Evolutionary conservation across 2,329 filamentous ascomycete species (phyloP), one percentile per base, ranked within the genome.

Genomic region (Spiromastix sp.): DNA sequence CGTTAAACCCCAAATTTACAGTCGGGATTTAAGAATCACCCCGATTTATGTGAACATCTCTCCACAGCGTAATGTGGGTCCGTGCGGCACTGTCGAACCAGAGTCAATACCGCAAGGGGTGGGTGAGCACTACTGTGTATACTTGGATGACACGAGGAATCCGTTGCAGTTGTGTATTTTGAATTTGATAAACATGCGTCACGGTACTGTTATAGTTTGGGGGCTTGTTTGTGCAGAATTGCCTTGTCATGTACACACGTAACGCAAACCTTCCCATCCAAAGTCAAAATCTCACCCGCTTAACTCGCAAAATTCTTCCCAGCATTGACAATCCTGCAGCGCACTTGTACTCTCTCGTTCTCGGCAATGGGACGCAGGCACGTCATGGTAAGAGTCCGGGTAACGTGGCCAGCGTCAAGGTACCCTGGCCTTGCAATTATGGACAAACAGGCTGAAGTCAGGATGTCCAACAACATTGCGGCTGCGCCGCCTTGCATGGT

Each of bases 401-500:
- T 76, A 18, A n/a, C n/a, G n/a, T n/a, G n/a, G n/a, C n/a, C n/a
- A 84, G 77, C 20, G 79, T 79, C 27, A 59, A 61, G 38, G 66
- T 58, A 71, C 79, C 81, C 52, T 68, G 74, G 4, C 75, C 79
- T 0, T 71, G 69, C 67, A 34, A 79, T 55, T 24, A 78, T 64
- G 7, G 68, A 56, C 9, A 84, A 54, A 3, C 74, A 65, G 16
- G 73, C 52, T 3, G 73, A 74, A 0, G 81, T 83, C 46, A 73
- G 69, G 38, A 72, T 60, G 58, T 85, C 81, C 45, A 84, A 78
- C 3, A 85, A 57, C 0, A 77, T 77, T 2, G 80, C 71, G 0
- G 73, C 66, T 42, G 74, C 77, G 11, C 91, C 91, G 11, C 82
- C 85, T 57, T 91, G 91, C 51, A 96, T 65, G 58, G 94, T 96